Evolutionary conservation across 441 rosid species (phyloP), one percentile per base, ranked within the genome.

Genomic region (Francoa sonchifolia): DNA sequence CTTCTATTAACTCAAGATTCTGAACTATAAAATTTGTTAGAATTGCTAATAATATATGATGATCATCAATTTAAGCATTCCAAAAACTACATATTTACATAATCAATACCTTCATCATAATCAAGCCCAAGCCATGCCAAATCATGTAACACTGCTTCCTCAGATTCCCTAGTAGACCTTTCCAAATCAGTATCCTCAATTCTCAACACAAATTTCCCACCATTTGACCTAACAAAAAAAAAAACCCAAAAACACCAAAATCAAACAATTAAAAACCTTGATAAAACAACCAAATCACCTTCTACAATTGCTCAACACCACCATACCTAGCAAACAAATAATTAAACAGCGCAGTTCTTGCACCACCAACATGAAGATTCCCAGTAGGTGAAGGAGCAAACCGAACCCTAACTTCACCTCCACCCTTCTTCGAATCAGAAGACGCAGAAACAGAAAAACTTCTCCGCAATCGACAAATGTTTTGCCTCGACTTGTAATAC

Each of bases 311-410:
- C 12, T 30, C 11, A 7, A 47, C 17, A 7, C 28, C 50, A 4
- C 6, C 36, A 7, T 13, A 87, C 96, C 95, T 84, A 12, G 95
- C 92, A 50, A 89, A 89, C 39, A 85, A 66, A 68, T 82, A 89
- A 58, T 89, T 89, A 65, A 85, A 89, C 18, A 89, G 95, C 42
- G 98, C 98, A 50, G 98, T 85, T 54, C 98, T 73, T 36, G 95
- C 98, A 39, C 98, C 94, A 10, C 98, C 95, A 19, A 89, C 98
- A 39, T 85, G 98, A 33, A 84, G 88, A 54, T 89, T 84, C 1
- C 97, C 95, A 26, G 98, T 89, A 0, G 98, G 98, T 23, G 98
- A 89, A 41, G 95, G 98, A 59, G 95, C 98, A 57, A 89, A 84
- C 48, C 95, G 97, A 12, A 84, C 97, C 31, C 97, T 74, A 23